These are phyloP conservation scores for Plantago coronopus DNA, from an alignment of 305 asterid genomes.

Conservation along the genomic window DNA sequence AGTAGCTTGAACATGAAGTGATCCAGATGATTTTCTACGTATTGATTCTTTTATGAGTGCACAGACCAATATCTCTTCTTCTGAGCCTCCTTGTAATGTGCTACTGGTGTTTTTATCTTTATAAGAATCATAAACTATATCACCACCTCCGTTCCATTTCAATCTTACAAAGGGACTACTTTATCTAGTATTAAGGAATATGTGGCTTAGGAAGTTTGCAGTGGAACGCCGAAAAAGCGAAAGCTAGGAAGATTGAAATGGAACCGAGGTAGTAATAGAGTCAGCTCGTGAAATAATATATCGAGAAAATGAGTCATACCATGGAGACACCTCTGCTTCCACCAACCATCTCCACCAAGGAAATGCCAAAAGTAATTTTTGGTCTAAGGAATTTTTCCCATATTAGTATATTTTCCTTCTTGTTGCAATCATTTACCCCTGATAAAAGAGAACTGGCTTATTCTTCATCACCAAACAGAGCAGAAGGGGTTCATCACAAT, in stretches of 20 bases:
- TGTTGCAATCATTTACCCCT: slow-evolving; percentile 77
- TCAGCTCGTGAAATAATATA: not conserved
- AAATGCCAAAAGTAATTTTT: slow-evolving; percentile 58
- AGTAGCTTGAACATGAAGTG: not conserved
- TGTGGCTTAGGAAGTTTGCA: too few relatives aligned
- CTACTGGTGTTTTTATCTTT: slow-evolving; percentile 1
- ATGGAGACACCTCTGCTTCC: slow-evolving; percentile 44
- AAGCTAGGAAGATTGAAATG: too few relatives aligned
- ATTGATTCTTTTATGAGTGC: not conserved
- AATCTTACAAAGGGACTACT: too few relatives aligned
- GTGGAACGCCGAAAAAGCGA: too few relatives aligned
- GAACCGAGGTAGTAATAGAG: too few relatives aligned
- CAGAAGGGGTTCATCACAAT: slow-evolving; percentile 11
- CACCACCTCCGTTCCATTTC: too few relatives aligned
- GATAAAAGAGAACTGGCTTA: slow-evolving; percentile 23
- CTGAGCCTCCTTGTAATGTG: not conserved
- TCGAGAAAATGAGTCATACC: slow-evolving; percentile 40
- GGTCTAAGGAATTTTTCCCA: slow-evolving; percentile 77
- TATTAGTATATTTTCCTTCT: slow-evolving; percentile 64
- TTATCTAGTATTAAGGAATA: too few relatives aligned
- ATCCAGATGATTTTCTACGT: not conserved
- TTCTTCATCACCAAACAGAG: slow-evolving; percentile 9
- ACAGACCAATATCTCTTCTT: too few relatives aligned
- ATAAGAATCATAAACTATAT: not conserved
- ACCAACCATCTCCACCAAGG: slow-evolving; percentile 66